Evolutionary conservation across 177 flowering plant genomes (phyloP).

Genomic region (Telopea speciosissima): DNA sequence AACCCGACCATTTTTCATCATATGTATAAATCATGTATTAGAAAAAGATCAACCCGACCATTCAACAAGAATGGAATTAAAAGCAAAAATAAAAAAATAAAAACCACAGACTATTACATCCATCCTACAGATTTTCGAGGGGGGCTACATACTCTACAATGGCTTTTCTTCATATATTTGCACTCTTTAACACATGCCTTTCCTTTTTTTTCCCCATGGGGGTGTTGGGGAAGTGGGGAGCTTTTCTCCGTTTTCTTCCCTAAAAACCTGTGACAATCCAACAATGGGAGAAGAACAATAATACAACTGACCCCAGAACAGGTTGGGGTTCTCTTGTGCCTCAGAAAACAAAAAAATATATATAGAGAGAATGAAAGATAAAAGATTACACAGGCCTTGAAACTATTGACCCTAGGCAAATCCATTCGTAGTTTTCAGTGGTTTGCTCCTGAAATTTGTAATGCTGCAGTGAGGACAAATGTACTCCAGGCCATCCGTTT

Average conservation of each 20-base stretch:
- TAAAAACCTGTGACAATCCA: background rate
- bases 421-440: conserved; percentile 61
- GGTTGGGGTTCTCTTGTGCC: conserved; percentile 7
- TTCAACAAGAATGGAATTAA: too few relatives aligned
- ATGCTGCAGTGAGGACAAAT: conserved; percentile 92
- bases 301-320: conserved; percentile 11
- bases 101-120: too few relatives aligned
- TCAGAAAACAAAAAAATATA: background rate
- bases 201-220: too few relatives aligned
- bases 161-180: too few relatives aligned
- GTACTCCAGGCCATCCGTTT: conserved; percentile 96
- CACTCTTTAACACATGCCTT: too few relatives aligned
- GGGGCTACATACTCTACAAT: too few relatives aligned
- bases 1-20: too few relatives aligned
- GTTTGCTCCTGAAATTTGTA: conserved; percentile 63
- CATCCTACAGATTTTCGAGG: too few relatives aligned
- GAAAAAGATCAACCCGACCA: too few relatives aligned
- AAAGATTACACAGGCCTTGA: conserved; percentile 7
- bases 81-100: too few relatives aligned
- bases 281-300: background rate
- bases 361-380: background rate
- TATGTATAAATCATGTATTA: too few relatives aligned
- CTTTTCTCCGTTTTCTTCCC: background rate
- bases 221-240: too few relatives aligned
- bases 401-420: conserved; percentile 27